Conservation (phyloP, 768 basidiomycete genomes). For the Leccinum imitatum region DNA sequence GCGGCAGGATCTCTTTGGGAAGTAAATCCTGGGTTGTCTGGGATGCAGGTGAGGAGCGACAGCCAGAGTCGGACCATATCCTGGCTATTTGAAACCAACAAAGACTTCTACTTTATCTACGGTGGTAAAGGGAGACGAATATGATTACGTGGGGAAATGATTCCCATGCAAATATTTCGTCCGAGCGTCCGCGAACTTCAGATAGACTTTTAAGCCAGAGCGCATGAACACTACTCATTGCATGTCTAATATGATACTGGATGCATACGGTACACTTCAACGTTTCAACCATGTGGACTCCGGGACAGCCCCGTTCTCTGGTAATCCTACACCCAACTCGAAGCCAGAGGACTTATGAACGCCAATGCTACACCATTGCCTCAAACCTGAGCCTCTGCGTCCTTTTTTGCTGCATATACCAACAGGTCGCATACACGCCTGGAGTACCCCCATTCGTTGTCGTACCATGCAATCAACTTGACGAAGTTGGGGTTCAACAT, state of each 20-base stretch:
- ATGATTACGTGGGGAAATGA: too few relatives aligned
- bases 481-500: slow-evolving; percentile 89
- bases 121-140: too few relatives aligned
- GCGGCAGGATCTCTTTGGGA: slow-evolving; percentile 8
- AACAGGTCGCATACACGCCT: slow-evolving; percentile 89
- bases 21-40: slow-evolving; percentile 21
- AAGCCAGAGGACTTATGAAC: background rate
- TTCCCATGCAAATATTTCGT: too few relatives aligned
- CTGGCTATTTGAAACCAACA: background rate
- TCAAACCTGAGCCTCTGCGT: slow-evolving; percentile 37
- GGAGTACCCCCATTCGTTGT: slow-evolving; percentile 96
- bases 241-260: slow-evolving; percentile 11
- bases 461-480: slow-evolving; percentile 96
- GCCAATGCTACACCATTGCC: background rate
- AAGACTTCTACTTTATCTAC: too few relatives aligned
- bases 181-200: too few relatives aligned
- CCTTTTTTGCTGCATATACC: slow-evolving; percentile 75
- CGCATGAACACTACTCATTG: background rate
- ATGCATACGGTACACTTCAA: slow-evolving; percentile 14
- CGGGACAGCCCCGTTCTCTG: background rate
- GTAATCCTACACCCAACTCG: slow-evolving; percentile 17
- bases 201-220: background rate
- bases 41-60: slow-evolving; percentile 15
- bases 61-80: background rate
- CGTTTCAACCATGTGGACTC: background rate